These are phyloP conservation scores for Flueggea neowawraea DNA, from an alignment of 441 rosid species.

Conservation along the genomic window DNA sequence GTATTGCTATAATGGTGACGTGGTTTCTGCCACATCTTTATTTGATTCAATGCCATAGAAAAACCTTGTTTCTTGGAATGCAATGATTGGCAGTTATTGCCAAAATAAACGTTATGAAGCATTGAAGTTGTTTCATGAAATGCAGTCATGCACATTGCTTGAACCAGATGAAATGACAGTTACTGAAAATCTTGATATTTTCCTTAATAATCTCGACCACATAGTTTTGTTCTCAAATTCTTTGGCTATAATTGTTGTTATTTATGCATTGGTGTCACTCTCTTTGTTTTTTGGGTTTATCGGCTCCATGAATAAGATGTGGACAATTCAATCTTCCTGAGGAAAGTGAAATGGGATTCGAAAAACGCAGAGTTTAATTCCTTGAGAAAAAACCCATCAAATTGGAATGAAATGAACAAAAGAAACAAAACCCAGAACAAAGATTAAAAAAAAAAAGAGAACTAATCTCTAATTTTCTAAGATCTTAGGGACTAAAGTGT, in stretches of 20 bases:
- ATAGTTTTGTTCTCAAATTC: constrained; percentile 51
- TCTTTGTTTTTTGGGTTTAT: constrained; percentile 44
- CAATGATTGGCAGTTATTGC: constrained; percentile 53
- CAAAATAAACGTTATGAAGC: constrained; percentile 54
- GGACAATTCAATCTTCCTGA: constrained; percentile 26
- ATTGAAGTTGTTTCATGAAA: constrained; percentile 43
- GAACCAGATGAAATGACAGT: constrained; percentile 54
- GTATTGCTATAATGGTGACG: constrained; percentile 38
- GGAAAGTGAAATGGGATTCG: constrained; percentile 56
- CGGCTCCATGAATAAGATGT: constrained; percentile 29
- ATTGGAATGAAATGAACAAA: too few relatives aligned
- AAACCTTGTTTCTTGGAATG: constrained; percentile 61
- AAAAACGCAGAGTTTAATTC: constrained; percentile 17
- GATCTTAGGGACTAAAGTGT: too few relatives aligned
- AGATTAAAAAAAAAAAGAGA: too few relatives aligned
- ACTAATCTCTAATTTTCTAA: too few relatives aligned
- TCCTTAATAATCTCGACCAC: constrained; percentile 48
- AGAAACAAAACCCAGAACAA: too few relatives aligned
- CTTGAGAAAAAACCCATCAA: too few relatives aligned
- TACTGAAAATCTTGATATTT: constrained; percentile 33
- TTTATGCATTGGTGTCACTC: constrained; percentile 71
- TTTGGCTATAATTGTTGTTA: constrained; percentile 46
- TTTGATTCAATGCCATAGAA: constrained; percentile 52
- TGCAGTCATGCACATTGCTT: constrained; percentile 43
- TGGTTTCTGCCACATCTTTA: constrained; percentile 40